Percentiles rank a stretch among this genome's conserved stretches.
These are phyloP conservation scores for Magnolia changhungtana DNA, from an alignment of 164 flowering plant species.

Conservation along the genomic window DNA sequence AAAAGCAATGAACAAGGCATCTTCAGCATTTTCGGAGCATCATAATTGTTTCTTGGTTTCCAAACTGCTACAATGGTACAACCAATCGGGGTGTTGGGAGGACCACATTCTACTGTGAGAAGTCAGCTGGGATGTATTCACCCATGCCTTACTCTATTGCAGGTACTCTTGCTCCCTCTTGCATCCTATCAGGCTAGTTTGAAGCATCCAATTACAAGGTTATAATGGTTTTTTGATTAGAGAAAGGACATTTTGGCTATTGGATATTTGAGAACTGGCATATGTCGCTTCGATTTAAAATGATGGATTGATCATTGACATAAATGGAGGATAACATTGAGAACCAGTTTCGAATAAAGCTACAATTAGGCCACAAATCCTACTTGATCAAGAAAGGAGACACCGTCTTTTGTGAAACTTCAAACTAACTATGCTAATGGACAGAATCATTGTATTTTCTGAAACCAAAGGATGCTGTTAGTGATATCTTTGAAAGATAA, in stretches of 20 bases:
- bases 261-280: not conserved
- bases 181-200: not conserved
- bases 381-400: too few species aligned
- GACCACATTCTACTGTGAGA: conserved; percentile 79
- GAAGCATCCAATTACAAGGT: not conserved
- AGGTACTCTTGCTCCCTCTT: conserved; percentile 36
- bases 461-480: too few species aligned
- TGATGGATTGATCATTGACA: not conserved
- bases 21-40: conserved; percentile 58
- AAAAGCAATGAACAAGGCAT: conserved; percentile 13
- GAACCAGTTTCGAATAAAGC: not conserved
- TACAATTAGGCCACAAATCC: not conserved
- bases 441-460: too few species aligned
- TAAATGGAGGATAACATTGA: not conserved
- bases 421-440: too few species aligned
- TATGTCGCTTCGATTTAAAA: not conserved
- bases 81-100: conserved; percentile 75
- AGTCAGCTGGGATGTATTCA: conserved; percentile 92
- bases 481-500: too few species aligned
- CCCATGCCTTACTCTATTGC: conserved; percentile 85
- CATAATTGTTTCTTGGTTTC: conserved; percentile 73
- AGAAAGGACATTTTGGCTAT: not conserved
- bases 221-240: too few species aligned
- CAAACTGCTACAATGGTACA: conserved; percentile 68
- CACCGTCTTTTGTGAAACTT: too few species aligned